Percentiles rank a stretch among this genome's conserved stretches.
Conservation (phyloP, 1,139 yeast genomes). For the Debaryomyces subglobosus region DNA sequence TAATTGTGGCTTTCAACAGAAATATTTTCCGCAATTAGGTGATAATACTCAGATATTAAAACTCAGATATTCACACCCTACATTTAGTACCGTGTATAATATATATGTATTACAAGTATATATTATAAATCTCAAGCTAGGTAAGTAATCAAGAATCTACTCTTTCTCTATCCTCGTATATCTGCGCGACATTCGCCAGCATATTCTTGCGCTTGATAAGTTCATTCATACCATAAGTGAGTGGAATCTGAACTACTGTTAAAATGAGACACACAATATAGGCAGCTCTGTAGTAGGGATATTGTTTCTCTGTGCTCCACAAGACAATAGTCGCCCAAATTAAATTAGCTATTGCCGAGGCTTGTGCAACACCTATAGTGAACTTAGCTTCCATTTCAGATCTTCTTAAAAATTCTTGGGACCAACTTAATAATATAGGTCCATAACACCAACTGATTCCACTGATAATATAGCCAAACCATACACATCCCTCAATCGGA, state of each 20-base stretch:
- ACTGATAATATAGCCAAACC: conserved; percentile 9
- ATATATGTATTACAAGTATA: too few species aligned
- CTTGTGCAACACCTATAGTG: conserved; percentile 4
- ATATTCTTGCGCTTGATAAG: not conserved
- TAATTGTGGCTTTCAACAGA: not conserved
- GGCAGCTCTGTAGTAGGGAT: conserved; percentile 7
- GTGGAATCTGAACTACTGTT: conserved; percentile 6
- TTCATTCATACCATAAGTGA: conserved; percentile 3
- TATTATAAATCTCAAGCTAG: not conserved
- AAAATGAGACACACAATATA: conserved; percentile 4
- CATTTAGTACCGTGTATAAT: not conserved
- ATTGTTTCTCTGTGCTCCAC: conserved; percentile 8
- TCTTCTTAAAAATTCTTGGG: conserved; percentile 9
- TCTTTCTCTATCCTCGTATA: not conserved
- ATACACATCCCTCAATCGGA: conserved; percentile 5
- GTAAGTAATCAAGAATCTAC: not conserved
- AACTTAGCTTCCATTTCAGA: conserved; percentile 6
- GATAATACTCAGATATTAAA: too few species aligned
- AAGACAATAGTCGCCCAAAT: conserved; percentile 8
- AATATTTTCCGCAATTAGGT: not conserved
- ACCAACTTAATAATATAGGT: conserved; percentile 8
- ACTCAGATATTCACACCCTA: not conserved
- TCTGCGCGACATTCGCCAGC: not conserved
- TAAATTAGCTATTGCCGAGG: conserved; percentile 7
- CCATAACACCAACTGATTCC: conserved; percentile 10